Conservation (phyloP, 805 yeast genomes). For the Kregervanrija delftensis region DNA sequence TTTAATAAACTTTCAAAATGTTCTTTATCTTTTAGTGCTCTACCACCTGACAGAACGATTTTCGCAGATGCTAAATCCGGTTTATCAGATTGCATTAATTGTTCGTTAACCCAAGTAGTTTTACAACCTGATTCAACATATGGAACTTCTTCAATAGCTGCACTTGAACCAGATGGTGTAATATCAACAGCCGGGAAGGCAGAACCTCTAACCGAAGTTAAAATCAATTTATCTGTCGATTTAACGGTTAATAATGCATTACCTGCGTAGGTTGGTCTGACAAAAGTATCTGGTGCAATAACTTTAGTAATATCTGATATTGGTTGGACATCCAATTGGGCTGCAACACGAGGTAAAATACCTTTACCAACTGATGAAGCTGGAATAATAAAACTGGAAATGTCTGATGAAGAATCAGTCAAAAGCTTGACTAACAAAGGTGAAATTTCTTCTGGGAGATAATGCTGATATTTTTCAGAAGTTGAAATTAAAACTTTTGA, state of each 20-base stretch:
- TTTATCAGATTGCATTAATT: slow-evolving; percentile 69
- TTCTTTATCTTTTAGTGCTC: slow-evolving; percentile 87
- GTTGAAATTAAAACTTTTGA: slow-evolving; percentile 52
- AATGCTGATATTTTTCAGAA: slow-evolving; percentile 54
- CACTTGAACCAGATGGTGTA: slow-evolving; percentile 28
- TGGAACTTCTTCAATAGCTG: slow-evolving; percentile 43
- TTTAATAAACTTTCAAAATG: slow-evolving; percentile 68
- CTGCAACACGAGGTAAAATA: slow-evolving; percentile 80
- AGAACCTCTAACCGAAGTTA: slow-evolving; percentile 78
- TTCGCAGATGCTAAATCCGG: slow-evolving; percentile 87
- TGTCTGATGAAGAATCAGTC: slow-evolving; percentile 33
- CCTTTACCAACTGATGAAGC: slow-evolving; percentile 87
- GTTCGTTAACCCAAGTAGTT: slow-evolving; percentile 68
- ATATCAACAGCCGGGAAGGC: slow-evolving; percentile 51
- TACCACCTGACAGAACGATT: slow-evolving; percentile 84
- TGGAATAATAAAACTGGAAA: slow-evolving; percentile 70
- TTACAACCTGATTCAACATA: slow-evolving; percentile 31
- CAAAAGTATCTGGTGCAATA: slow-evolving; percentile 61
- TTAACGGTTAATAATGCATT: slow-evolving; percentile 82
- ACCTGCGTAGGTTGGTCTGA: slow-evolving; percentile 95
- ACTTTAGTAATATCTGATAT: slow-evolving; percentile 74
- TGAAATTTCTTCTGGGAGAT: slow-evolving; percentile 73
- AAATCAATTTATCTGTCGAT: slow-evolving; percentile 54
- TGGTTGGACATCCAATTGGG: slow-evolving; percentile 80
- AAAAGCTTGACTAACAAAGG: slow-evolving; percentile 53